Evolutionary conservation across 1,139 yeast species (phyloP), one percentile per base, ranked within the genome.

Genomic region (Suhomyces ambrosiae): DNA sequence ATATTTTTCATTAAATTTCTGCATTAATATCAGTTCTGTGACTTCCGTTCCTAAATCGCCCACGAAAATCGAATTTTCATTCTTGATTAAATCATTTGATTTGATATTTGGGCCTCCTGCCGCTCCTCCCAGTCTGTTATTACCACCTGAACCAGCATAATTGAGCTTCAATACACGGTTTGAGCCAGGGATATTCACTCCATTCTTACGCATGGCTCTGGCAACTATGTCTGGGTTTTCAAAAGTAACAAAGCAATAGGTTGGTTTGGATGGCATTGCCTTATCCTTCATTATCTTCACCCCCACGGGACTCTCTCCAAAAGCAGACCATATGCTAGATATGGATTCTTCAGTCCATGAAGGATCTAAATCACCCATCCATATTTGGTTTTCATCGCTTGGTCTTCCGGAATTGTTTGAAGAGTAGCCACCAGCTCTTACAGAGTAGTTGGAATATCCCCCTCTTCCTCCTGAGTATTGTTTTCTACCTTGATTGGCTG

Each of bases 311-410:
- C 52, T 52, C 31, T 62, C 66, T 1, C 75, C 77, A 9, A 65
- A 45, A 9, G 60, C 37, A 5, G 55, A 45, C 97, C 97, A 90
- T 37, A 88, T 69, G 38, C 77, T 71, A 27, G 73, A 70, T 35
- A 90, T 78, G 33, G 78, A 71, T 11, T 67, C 68, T 58, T 89
- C 97, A 46, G 85, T 89, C 81, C 94, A 86, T 63, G 79, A 72
- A 1, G 94, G 87, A 50, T 89, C 96, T 32, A 90, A 66, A 58
- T 89, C 97, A 8, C 97, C 97, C 97, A 90, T 90, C 96, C 96
- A 89, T 37, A 88, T 43, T 44, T 71, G 77, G 33, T 50, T 46
- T 7, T 38, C 38, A 8, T 47, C 50, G 13, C 31, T 25, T 6
- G 40, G 34, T 16, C 38, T 19, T 29, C 32, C 42, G 15, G 34